Conservation (phyloP, 1,284 basidiomycete species). For the Neonothopanus nambi region DNA sequence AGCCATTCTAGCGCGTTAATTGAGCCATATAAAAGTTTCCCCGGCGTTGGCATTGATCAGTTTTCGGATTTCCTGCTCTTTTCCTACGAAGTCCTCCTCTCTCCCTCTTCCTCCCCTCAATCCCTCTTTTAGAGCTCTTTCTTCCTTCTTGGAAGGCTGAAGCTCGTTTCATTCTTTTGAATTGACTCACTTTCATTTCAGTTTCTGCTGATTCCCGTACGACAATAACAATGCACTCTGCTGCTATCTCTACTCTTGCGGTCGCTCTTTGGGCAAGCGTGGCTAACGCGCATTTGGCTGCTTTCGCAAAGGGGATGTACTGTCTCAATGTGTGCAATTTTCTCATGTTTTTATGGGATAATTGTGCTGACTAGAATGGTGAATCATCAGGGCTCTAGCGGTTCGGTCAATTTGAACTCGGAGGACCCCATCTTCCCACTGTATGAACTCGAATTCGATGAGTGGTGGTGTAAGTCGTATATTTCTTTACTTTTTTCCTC, state of each 20-base stretch:
- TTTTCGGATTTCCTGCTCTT: not conserved
- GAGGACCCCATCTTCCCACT: conserved; percentile 4
- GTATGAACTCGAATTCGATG: conserved; percentile 3
- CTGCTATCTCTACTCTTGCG: not conserved
- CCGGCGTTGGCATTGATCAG: too few species aligned
- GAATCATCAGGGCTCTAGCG: conserved; percentile 2
- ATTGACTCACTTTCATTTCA: not conserved
- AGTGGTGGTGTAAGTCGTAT: conserved; percentile 9
- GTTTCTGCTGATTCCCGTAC: not conserved
- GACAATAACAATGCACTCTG: not conserved
- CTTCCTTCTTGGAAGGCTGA: too few species aligned
- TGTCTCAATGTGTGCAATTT: conserved; percentile 10
- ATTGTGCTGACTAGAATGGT: too few species aligned
- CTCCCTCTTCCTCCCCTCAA: not conserved
- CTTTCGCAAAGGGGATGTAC: conserved; percentile 11
- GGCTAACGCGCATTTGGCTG: conserved; percentile 10
- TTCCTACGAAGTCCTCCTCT: not conserved
- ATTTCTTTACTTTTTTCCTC: not conserved
- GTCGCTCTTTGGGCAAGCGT: conserved; percentile 1
- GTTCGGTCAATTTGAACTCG: not conserved
- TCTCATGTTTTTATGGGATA: not conserved
- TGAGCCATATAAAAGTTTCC: too few species aligned
- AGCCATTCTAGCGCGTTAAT: too few species aligned
- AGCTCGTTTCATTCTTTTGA: conserved; percentile 7
- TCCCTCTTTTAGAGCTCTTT: too few species aligned